Conservation (phyloP, 2,329 filamentous ascomycete genomes). For the Sporothrix pseudoabietina region DNA sequence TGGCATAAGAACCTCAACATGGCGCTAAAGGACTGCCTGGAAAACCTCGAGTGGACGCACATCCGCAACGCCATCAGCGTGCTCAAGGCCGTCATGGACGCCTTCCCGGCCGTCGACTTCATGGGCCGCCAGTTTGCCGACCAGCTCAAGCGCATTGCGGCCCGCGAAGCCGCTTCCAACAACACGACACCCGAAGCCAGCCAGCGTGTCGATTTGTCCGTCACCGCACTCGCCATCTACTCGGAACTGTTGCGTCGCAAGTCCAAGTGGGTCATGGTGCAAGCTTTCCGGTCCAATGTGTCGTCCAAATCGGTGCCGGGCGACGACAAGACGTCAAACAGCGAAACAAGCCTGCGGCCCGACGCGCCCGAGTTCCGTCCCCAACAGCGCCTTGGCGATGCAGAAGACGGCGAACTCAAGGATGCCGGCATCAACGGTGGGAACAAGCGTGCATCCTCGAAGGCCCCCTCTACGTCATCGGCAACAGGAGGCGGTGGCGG, state of each 20-base stretch:
- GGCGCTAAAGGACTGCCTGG: conserved; percentile 79
- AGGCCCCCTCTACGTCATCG: neutral
- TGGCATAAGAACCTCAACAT: conserved; percentile 85
- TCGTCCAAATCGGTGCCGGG: conserved; percentile 30
- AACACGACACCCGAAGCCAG: conserved; percentile 51
- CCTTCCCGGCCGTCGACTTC: conserved; percentile 87
- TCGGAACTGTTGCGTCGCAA: conserved; percentile 69
- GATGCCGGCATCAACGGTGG: conserved; percentile 46
- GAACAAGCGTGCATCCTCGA: conserved; percentile 21
- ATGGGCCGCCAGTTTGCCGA: conserved; percentile 71
- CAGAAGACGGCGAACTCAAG: conserved; percentile 74
- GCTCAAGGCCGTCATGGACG: conserved; percentile 75
- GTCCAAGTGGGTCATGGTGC: conserved; percentile 71
- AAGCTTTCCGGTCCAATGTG: conserved; percentile 68
- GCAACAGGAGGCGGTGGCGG: conserved; percentile 16
- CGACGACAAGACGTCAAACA: conserved; percentile 32
- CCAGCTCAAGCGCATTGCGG: conserved; percentile 66
- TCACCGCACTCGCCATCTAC: conserved; percentile 70
- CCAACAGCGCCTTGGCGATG: conserved; percentile 48
- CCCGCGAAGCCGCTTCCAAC: conserved; percentile 59
- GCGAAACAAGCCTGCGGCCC: conserved; percentile 54
- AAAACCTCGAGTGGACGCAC: conserved; percentile 90
- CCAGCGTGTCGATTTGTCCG: conserved; percentile 71
- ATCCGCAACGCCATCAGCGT: conserved; percentile 94
- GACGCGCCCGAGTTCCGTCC: conserved; percentile 68